Base-by-base conservation (phyloP, 805 yeast species). In the Metschnikowia corniflorae region DNA sequence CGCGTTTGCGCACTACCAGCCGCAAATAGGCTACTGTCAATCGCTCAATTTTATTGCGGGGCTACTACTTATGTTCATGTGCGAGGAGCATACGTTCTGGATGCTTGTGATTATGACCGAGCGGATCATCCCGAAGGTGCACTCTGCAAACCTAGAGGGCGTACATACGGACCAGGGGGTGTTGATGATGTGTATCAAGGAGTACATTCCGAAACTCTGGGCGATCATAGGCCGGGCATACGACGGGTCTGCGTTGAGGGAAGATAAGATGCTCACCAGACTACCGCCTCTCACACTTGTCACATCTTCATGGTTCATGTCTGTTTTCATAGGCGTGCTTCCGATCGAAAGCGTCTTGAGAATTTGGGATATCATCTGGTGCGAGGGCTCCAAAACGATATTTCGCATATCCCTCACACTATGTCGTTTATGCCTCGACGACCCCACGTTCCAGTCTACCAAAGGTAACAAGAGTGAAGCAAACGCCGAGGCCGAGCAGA, bases 221-320 rank as follows among this genome's bases (percentile, higher is more conserved):
- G 44, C 62, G 0, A 55, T 68, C 4, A 58, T 76, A 18, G 73
- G 73, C 17, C 55, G 59, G 28, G 58, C 54, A 21, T 60, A 60
- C 26, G 71, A 66, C 26, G 71, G 61, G 31, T 68, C 55, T 53
- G 59, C 48, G 52, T 60, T 58, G 51, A 64, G 60, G 35, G 70
- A 61, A 22, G 70, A 60, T 50, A 70, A 73, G 52, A 80, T 86
- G 42, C 69, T 91, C 21, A 71, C 77, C 12, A 81, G 83, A 47
- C 63, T 89, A 29, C 97, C 98, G 1, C 95, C 97, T 2, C 75
- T 93, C 4, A 85, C 96, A 1, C 70, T 93, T 30, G 93, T 95
- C 48, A 93, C 97, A 1, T 91, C 96, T 0, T 80, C 95, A 37
- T 93, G 98, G 98, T 93, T 93, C 55, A 91, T 93, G 97, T 85